Conservation (phyloP, 768 basidiomycete genomes). For the Boletus insuetus region DNA sequence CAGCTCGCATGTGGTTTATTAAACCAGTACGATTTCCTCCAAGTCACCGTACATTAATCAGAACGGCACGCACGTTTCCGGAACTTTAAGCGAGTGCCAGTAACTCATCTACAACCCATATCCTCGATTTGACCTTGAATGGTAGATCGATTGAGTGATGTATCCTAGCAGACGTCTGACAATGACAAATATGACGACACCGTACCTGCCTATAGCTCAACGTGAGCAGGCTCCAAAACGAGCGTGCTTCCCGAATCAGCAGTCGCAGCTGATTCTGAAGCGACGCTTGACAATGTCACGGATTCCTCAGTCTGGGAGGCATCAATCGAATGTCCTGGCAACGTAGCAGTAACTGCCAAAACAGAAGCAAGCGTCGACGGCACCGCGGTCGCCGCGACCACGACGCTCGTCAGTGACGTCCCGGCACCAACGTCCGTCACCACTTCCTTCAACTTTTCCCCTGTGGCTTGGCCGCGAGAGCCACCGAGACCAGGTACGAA, state of each 20-base stretch:
- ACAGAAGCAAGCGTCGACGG: conserved; percentile 14
- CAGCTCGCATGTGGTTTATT: too few species aligned
- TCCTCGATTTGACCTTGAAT: too few species aligned
- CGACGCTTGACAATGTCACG: neutral
- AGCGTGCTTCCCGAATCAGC: neutral
- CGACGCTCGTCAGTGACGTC: conserved; percentile 8
- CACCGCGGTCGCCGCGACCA: neutral
- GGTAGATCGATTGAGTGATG: too few species aligned
- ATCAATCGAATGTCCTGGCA: neutral
- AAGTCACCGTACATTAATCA: too few species aligned
- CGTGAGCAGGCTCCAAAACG: conserved; percentile 3
- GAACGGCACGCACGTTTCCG: too few species aligned
- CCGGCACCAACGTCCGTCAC: neutral
- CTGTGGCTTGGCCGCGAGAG: conserved; percentile 1
- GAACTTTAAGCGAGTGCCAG: too few species aligned
- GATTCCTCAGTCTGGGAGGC: neutral
- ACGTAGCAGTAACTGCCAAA: conserved; percentile 5
- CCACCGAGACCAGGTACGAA: conserved; percentile 48
- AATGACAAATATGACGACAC: neutral
- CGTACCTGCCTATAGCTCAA: conserved; percentile 15
- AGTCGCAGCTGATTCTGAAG: neutral
- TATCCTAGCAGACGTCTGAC: too few species aligned
- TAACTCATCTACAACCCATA: too few species aligned
- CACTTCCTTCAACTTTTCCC: conserved; percentile 7
- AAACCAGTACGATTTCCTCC: too few species aligned